Conservation (phyloP, 1,284 basidiomycete species). For the Singerocomus inundabilis region DNA sequence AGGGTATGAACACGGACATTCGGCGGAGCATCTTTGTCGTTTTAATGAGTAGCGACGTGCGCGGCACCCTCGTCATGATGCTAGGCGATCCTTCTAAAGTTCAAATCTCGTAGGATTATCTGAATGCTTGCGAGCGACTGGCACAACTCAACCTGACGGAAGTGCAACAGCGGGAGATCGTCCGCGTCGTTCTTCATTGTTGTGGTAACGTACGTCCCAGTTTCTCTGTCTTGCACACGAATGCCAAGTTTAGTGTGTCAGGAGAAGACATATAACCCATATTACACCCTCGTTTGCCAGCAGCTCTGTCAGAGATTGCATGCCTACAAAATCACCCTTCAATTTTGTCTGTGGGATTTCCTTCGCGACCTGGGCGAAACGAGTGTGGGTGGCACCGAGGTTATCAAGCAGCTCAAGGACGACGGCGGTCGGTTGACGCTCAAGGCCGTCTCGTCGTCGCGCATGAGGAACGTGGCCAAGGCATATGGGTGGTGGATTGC, state of each 20-base stretch:
- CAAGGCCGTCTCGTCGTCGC: constrained; percentile 58
- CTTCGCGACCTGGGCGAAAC: constrained; percentile 87
- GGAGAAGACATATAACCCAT: constrained; percentile 95
- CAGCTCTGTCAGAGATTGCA: constrained; percentile 73
- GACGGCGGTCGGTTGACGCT: constrained; percentile 46
- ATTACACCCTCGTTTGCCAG: constrained; percentile 86
- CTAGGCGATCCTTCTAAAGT: neutral
- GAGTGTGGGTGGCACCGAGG: constrained; percentile 76
- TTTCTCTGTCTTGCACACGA: constrained; percentile 3
- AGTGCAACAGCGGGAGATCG: constrained; percentile 91
- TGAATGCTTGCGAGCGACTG: constrained; percentile 88
- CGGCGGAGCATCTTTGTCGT: constrained; percentile 89
- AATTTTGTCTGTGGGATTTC: constrained; percentile 98
- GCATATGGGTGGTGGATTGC: constrained; percentile 86
- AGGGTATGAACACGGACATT: constrained; percentile 99
- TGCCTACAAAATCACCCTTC: constrained; percentile 88
- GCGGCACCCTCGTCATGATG: constrained; percentile 23
- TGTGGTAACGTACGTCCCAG: constrained; percentile 72
- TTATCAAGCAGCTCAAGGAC: constrained; percentile 64
- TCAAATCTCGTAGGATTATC: constrained; percentile 70
- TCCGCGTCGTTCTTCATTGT: constrained; percentile 91
- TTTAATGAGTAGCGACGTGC: constrained; percentile 89
- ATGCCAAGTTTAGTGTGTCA: constrained; percentile 31
- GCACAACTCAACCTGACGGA: constrained; percentile 83
- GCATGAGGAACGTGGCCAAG: constrained; percentile 65